These are phyloP conservation scores for Talaromyces sp. DNA, from an alignment of 2,329 filamentous ascomycete species.

Conservation along the genomic window DNA sequence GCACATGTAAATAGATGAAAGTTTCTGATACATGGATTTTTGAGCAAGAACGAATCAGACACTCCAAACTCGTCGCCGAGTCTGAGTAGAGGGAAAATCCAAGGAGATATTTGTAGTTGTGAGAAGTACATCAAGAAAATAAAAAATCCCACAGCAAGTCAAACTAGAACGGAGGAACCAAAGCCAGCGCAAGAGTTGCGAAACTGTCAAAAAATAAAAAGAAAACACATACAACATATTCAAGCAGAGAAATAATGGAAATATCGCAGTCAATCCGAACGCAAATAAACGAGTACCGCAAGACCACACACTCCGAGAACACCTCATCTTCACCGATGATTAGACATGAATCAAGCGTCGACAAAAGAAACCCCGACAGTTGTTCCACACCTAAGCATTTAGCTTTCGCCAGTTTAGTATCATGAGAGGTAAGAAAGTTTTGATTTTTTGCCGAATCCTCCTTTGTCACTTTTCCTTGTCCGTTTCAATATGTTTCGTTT, in stretches of 20 bases:
- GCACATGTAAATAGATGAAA: constrained; percentile 4
- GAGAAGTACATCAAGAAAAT: constrained; percentile 17
- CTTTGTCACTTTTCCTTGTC: constrained; percentile 10
- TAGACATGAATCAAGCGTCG: constrained; percentile 11
- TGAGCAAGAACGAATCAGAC: constrained; percentile 6
- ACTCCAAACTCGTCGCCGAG: not conserved
- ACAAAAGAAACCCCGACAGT: constrained; percentile 2
- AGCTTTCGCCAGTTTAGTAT: constrained; percentile 15
- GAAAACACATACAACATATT: constrained; percentile 11
- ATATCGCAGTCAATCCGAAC: constrained; percentile 20
- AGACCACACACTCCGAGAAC: constrained; percentile 21
- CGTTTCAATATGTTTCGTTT: not conserved
- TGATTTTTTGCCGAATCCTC: constrained; percentile 4
- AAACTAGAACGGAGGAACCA: constrained; percentile 2
- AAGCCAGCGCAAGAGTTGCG: constrained; percentile 1
- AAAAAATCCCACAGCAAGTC: constrained; percentile 2
- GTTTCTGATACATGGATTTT: constrained; percentile 13
- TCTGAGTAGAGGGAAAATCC: not conserved
- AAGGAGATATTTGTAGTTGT: constrained; percentile 9
- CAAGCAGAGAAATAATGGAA: constrained; percentile 2
- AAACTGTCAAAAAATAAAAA: constrained; percentile 2
- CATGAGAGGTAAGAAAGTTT: constrained; percentile 5
- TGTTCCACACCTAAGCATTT: constrained; percentile 15
- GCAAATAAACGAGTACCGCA: constrained; percentile 17
- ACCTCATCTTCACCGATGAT: constrained; percentile 18